Evolutionary conservation across 2,329 filamentous ascomycete genomes (phyloP).

Genomic region (Paraphoma sp.): DNA sequence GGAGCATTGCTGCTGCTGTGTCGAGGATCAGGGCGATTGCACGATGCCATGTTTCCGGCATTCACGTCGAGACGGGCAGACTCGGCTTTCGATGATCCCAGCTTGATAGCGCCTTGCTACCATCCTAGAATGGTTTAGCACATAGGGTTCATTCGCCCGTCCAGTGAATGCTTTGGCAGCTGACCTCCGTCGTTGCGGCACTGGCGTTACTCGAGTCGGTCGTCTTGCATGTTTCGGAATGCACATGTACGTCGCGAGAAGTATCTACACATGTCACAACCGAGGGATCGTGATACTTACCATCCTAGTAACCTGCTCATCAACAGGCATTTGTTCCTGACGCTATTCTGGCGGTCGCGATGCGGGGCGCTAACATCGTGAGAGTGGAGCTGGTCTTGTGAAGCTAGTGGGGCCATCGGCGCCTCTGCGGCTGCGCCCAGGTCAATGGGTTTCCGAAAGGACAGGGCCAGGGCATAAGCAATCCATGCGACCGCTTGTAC

Average conservation of each 20-base stretch:
- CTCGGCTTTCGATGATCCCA: conserved; percentile 22
- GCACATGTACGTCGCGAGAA: conserved; percentile 8
- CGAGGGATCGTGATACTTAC: conserved; percentile 1
- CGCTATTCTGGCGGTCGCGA: conserved; percentile 28
- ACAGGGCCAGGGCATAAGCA: background rate
- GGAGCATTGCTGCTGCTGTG: background rate
- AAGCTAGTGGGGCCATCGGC: conserved; percentile 15
- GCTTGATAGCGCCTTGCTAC: conserved; percentile 7
- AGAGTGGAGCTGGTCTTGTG: conserved; percentile 6
- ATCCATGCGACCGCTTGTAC: background rate
- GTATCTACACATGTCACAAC: conserved; percentile 9
- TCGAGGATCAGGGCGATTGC: conserved; percentile 23
- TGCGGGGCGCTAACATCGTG: conserved; percentile 23
- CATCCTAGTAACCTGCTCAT: conserved; percentile 4
- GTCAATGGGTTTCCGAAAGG: conserved; percentile 11
- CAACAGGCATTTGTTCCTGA: conserved; percentile 25
- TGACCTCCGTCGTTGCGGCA: conserved; percentile 20
- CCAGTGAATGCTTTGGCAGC: conserved; percentile 24
- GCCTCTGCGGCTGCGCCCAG: conserved; percentile 10
- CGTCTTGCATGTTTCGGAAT: conserved; percentile 17
- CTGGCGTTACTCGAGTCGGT: conserved; percentile 14
- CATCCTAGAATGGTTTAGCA: conserved; percentile 11
- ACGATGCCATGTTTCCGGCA: conserved; percentile 26
- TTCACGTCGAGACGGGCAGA: conserved; percentile 21
- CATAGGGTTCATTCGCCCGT: background rate